phyloP scores from a whole-genome alignment of 352 stramenopile species.

The Phytophthora pistaciae region DNA sequence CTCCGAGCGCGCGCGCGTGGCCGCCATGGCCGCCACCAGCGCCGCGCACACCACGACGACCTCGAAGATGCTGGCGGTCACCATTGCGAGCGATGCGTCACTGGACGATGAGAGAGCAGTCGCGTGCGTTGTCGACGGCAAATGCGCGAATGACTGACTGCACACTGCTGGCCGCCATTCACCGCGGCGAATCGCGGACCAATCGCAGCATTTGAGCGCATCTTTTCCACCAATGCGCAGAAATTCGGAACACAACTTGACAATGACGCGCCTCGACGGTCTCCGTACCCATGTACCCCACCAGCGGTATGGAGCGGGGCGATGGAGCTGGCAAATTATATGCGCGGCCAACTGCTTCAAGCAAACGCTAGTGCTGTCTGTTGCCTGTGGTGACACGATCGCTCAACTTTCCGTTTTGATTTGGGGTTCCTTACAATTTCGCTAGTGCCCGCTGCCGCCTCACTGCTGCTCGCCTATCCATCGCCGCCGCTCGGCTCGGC shows the following conservation, averaged over 20 bases:
- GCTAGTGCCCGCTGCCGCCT: conserved; percentile 11
- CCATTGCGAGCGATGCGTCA: conserved; percentile 31
- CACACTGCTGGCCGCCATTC: conserved; percentile 7
- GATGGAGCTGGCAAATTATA: not conserved
- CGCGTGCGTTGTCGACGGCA: conserved; percentile 11
- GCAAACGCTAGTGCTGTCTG: not conserved
- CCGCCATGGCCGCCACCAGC: conserved; percentile 55
- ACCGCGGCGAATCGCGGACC: not conserved
- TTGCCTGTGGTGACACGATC: not conserved
- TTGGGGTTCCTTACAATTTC: conserved; percentile 26
- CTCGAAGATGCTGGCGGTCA: conserved; percentile 55
- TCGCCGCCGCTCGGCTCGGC: not conserved
- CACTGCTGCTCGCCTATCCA: conserved; percentile 20
- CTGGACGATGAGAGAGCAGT: not conserved
- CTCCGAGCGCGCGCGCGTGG: conserved; percentile 58
- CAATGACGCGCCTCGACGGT: conserved; percentile 16
- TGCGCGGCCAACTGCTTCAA: not conserved
- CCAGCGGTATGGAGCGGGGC: conserved; percentile 7
- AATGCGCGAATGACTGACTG: conserved; percentile 12
- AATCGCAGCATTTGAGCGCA: not conserved
- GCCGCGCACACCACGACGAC: conserved; percentile 54
- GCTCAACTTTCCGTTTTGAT: not conserved
- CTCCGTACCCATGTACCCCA: not conserved
- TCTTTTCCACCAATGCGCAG: conserved; percentile 22
- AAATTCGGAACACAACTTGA: conserved; percentile 21